phyloP scores from a whole-genome alignment of 768 basidiomycete genomes.

The Tylopilus subfusipes region DNA sequence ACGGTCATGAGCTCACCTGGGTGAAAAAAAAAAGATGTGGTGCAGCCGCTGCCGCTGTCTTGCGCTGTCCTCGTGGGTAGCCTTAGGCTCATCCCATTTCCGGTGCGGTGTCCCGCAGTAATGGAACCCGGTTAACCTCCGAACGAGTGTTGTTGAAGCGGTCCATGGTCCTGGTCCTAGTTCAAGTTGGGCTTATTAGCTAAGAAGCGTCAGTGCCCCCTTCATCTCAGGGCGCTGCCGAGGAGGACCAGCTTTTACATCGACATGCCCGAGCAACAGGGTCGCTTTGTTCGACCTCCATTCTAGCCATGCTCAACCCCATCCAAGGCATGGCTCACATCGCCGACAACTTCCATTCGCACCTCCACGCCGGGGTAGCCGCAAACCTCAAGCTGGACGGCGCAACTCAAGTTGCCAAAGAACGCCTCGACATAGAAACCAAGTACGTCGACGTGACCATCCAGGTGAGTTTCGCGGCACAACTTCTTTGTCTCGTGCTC shows the following conservation, averaged over 20 bases:
- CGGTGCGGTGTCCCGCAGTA: too few relatives aligned
- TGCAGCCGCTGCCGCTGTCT: too few relatives aligned
- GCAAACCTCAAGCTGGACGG: conserved; percentile 23
- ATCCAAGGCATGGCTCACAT: conserved; percentile 15
- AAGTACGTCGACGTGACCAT: conserved; percentile 58
- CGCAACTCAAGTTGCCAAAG: conserved; percentile 29
- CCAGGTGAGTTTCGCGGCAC: conserved; percentile 36
- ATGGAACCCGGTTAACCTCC: too few relatives aligned
- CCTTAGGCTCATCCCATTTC: neutral
- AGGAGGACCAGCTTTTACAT: neutral
- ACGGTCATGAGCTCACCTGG: too few relatives aligned
- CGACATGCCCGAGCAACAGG: neutral
- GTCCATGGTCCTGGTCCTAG: too few relatives aligned
- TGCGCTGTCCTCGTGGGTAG: neutral
- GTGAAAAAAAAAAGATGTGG: too few relatives aligned
- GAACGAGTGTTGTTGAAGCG: too few relatives aligned
- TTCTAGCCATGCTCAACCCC: conserved; percentile 8
- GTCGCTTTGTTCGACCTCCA: neutral
- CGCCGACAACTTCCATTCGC: conserved; percentile 6
- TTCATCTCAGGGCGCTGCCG: neutral
- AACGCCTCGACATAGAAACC: conserved; percentile 34
- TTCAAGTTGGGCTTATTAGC: neutral
- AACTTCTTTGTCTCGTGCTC: neutral
- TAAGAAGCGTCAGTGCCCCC: neutral
- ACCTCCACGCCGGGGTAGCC: neutral